phyloP scores from a whole-genome alignment of 2,329 filamentous ascomycete genomes.

The Cryphonectria parasitica region DNA sequence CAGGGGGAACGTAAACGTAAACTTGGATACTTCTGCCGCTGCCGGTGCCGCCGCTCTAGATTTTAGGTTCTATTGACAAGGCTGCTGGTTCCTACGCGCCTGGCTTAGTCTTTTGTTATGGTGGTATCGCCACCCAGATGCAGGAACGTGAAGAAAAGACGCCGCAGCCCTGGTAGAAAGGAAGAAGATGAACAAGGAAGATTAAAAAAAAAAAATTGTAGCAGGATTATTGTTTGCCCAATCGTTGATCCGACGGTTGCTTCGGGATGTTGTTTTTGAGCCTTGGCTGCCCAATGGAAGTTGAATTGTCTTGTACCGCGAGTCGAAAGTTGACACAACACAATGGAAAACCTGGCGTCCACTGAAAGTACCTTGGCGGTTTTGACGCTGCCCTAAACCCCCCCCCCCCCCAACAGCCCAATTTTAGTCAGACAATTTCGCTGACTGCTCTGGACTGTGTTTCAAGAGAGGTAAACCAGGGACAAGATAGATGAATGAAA shows the following conservation, averaged over 20 bases:
- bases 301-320: not conserved
- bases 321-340: not conserved
- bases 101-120: not conserved
- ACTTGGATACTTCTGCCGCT: not conserved
- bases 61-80: slow-evolving; percentile 5
- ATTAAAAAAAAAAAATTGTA: not conserved
- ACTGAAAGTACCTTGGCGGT: no score
- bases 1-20: not conserved
- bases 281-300: not conserved
- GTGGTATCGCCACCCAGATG: not conserved
- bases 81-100: not conserved
- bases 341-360: not conserved
- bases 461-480: no score
- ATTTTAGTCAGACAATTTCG: no score
- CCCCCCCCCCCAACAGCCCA: no score
- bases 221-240: not conserved
- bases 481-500: no score
- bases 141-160: not conserved
- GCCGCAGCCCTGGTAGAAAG: not conserved
- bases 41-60: not conserved
- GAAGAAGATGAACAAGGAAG: no score
- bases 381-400: not conserved
- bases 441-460: no score
- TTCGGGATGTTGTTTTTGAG: not conserved
- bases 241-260: not conserved